phyloP scores from a whole-genome alignment of 306 rosid species.

The Vicia villosa region DNA sequence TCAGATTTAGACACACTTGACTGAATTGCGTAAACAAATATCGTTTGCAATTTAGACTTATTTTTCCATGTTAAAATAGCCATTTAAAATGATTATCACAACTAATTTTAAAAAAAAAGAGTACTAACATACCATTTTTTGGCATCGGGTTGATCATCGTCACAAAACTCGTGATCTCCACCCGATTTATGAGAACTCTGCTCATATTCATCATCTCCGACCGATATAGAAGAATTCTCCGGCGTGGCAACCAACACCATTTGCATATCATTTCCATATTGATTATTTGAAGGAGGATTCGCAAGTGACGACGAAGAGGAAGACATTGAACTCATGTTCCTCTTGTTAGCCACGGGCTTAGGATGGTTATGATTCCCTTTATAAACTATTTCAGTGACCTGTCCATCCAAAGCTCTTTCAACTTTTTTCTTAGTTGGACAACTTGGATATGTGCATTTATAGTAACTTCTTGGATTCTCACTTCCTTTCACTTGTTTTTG shows the following conservation, averaged over 20 bases:
- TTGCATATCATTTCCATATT: conserved; percentile 47
- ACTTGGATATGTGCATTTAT: conserved; percentile 87
- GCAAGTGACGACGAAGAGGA: conserved; percentile 44
- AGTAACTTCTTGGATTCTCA: conserved; percentile 95
- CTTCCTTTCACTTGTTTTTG: conserved; percentile 98
- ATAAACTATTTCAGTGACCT: conserved; percentile 90
- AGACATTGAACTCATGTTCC: conserved; percentile 56
- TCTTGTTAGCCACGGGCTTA: conserved; percentile 73
- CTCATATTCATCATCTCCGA: conserved; percentile 82
- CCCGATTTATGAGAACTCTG: conserved; percentile 72
- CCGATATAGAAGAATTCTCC: conserved; percentile 76
- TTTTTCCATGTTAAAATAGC: neutral
- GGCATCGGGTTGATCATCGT: conserved; percentile 70
- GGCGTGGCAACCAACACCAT: conserved; percentile 74
- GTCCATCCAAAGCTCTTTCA: conserved; percentile 85
- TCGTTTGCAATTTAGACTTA: no score
- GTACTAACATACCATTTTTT: conserved; percentile 65
- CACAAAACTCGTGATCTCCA: conserved; percentile 64
- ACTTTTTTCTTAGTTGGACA: conserved; percentile 97
- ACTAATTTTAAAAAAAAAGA: neutral
- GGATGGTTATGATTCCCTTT: conserved; percentile 94
- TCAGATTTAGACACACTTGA: neutral
- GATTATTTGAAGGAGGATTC: conserved; percentile 50
- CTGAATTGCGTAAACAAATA: neutral
- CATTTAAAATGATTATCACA: neutral